phyloP scores from a whole-genome alignment of 441 rosid species.

The Populus trichocarpa region DNA sequence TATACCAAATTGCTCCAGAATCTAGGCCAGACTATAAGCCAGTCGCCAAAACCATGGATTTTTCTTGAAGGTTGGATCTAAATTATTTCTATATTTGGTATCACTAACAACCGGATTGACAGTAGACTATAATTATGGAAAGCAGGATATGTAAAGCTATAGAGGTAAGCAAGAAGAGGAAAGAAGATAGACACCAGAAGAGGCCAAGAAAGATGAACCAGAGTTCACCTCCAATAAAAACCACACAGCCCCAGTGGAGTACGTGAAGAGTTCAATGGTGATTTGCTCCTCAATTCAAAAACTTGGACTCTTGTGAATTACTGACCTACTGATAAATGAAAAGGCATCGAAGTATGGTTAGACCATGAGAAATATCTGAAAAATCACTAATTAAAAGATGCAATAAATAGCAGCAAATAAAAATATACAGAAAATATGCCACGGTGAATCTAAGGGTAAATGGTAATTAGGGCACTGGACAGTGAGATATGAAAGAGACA shows the following conservation, averaged over 20 bases:
- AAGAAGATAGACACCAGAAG: slow-evolving; percentile 24
- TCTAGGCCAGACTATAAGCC: slow-evolving; percentile 29
- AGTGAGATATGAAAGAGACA: slow-evolving; percentile 41
- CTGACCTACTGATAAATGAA: slow-evolving; percentile 47
- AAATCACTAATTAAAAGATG: slow-evolving; percentile 33
- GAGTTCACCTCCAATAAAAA: slow-evolving; percentile 44
- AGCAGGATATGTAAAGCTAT: slow-evolving; percentile 25
- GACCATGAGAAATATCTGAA: slow-evolving; percentile 58
- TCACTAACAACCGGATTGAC: slow-evolving; percentile 19
- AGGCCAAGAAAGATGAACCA: slow-evolving; percentile 38
- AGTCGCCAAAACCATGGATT: slow-evolving; percentile 25
- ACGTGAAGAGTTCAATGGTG: slow-evolving; percentile 43
- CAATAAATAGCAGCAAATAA: slow-evolving; percentile 31
- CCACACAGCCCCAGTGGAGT: slow-evolving; percentile 36
- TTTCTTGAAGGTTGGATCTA: slow-evolving; percentile 30
- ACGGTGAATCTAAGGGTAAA: slow-evolving; percentile 29
- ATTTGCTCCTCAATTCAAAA: slow-evolving; percentile 48
- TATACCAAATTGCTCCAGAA: slow-evolving; percentile 15
- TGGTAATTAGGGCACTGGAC: slow-evolving; percentile 41
- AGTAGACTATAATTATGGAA: slow-evolving; percentile 20
- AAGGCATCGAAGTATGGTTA: slow-evolving; percentile 46
- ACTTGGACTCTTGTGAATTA: slow-evolving; percentile 51
- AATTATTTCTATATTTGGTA: slow-evolving; percentile 20
- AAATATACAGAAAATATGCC: slow-evolving; percentile 21
- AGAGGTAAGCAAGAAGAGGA: slow-evolving; percentile 26